phyloP scores from a whole-genome alignment of 2,329 filamentous ascomycete species.

The Pseudogymnoascus sp. region DNA sequence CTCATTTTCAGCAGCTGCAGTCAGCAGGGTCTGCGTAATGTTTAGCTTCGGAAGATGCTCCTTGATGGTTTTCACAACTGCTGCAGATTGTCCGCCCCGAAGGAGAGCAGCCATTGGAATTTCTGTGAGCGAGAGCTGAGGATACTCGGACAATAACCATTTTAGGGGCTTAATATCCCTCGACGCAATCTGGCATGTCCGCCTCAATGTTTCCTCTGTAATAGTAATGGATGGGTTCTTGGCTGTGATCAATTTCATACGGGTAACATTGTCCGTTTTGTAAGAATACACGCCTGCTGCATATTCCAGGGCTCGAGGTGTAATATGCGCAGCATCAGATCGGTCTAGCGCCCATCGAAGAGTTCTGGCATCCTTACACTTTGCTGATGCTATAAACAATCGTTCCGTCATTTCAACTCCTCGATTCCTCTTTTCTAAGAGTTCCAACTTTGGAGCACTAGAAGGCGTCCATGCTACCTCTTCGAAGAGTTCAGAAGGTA shows the following conservation, averaged over 20 bases:
- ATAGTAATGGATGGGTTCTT: background rate
- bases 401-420: background rate
- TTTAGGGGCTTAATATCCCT: background rate
- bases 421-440: background rate
- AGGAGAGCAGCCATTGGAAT: background rate
- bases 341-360: background rate
- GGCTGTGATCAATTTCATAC: background rate
- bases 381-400: background rate
- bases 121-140: background rate
- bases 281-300: background rate
- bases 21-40: background rate
- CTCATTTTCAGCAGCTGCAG: background rate
- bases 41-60: background rate
- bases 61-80: background rate
- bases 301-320: background rate
- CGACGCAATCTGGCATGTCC: background rate
- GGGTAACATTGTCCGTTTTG: background rate
- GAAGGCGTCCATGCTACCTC: background rate
- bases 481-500: background rate
- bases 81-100: background rate
- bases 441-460: background rate
- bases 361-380: too few relatives aligned
- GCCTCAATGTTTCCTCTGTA: background rate
- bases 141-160: background rate
- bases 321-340: background rate